Percentiles rank a stretch among this genome's conserved stretches.
These are phyloP conservation scores for Cinchona pubescens DNA, from an alignment of 257 asterid genomes.

Conservation along the genomic window DNA sequence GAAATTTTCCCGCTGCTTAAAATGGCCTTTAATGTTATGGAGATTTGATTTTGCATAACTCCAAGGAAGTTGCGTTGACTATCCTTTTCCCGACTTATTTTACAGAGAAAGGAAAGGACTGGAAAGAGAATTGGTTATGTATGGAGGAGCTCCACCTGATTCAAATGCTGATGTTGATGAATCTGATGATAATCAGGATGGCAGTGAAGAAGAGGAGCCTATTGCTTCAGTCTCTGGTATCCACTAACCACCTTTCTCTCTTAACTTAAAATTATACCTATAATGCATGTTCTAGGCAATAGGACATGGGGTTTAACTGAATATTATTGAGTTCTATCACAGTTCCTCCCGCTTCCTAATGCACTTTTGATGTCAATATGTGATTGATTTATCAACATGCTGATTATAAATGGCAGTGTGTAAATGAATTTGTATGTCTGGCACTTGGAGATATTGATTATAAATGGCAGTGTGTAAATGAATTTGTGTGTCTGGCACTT, in stretches of 20 bases:
- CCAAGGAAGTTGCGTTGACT: not conserved
- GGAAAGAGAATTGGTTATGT: constrained; percentile 65
- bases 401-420: not conserved
- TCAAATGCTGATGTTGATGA: constrained; percentile 36
- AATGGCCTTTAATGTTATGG: no score
- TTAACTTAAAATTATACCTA: not conserved
- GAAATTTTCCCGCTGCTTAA: no score
- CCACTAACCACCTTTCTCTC: not conserved
- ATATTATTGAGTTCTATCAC: not conserved
- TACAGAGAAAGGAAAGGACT: constrained; percentile 78
- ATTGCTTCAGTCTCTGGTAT: constrained; percentile 70
- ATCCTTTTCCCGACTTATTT: not conserved
- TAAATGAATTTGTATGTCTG: not conserved
- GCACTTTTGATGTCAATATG: no score
- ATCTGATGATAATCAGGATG: constrained; percentile 39
- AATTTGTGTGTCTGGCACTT: not conserved
- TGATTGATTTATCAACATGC: not conserved
- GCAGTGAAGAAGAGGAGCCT: constrained; percentile 54
- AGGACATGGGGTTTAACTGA: not conserved
- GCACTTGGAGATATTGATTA: not conserved
- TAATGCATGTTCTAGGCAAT: not conserved
- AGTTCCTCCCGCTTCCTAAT: no score
- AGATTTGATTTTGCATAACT: no score
- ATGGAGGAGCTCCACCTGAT: constrained; percentile 66
- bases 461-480: not conserved